Evolutionary conservation across 768 basidiomycete genomes (phyloP).

Genomic region (Lactarius quietus): DNA sequence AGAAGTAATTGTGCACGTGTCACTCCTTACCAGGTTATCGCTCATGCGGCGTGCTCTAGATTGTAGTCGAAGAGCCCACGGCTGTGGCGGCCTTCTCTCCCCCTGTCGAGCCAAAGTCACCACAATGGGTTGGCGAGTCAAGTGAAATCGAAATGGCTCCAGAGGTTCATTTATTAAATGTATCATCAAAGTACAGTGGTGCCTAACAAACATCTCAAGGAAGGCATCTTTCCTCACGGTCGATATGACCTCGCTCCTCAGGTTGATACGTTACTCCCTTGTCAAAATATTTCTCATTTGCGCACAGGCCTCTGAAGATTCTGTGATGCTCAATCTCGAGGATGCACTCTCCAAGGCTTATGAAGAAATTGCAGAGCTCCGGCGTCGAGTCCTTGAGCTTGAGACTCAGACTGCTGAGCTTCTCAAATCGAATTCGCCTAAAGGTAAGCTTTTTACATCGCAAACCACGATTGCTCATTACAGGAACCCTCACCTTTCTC

Average conservation of each 20-base stretch:
- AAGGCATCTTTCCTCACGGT: background rate
- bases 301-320: slow-evolving; percentile 11
- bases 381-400: slow-evolving; percentile 4
- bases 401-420: slow-evolving; percentile 7
- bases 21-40: background rate
- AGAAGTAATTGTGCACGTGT: slow-evolving; percentile 1
- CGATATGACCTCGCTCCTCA: slow-evolving; percentile 6
- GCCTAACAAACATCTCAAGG: slow-evolving; percentile 7
- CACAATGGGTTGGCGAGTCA: background rate
- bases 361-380: slow-evolving; percentile 21
- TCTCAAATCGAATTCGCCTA: background rate
- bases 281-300: background rate
- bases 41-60: slow-evolving; percentile 6
- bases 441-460: background rate
- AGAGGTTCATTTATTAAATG: slow-evolving; percentile 1
- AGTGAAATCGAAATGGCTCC: background rate
- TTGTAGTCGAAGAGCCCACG: slow-evolving; percentile 22
- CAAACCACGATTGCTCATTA: background rate
- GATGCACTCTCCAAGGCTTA: slow-evolving; percentile 19
- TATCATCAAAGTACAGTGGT: background rate
- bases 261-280: background rate
- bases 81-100: background rate
- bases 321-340: slow-evolving; percentile 12
- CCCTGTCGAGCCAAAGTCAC: background rate
- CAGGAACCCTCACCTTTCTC: background rate